Evolutionary conservation across 2,329 filamentous ascomycete species (phyloP).

Genomic region (Sporothrix luriei): DNA sequence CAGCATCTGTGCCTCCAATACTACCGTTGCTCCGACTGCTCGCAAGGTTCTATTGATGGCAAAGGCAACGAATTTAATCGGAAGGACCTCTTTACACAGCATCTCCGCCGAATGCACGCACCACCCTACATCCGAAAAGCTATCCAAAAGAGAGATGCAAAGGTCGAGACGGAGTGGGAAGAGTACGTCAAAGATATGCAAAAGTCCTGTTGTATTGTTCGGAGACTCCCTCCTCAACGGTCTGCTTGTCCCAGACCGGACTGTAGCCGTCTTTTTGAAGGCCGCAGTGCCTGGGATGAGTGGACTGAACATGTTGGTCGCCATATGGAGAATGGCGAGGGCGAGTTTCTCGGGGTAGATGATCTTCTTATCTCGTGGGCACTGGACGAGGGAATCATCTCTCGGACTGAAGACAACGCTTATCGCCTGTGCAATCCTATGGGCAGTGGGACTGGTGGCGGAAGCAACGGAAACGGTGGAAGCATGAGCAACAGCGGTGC

Average conservation of each 20-base stretch:
- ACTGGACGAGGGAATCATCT: slow-evolving; percentile 65
- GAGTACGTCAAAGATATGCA: slow-evolving; percentile 70
- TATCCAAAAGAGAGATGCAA: slow-evolving; percentile 60
- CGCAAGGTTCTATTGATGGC: slow-evolving; percentile 56
- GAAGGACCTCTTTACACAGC: slow-evolving; percentile 94
- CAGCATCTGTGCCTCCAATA: slow-evolving; percentile 77
- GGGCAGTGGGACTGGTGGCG: slow-evolving; percentile 37
- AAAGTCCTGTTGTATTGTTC: slow-evolving; percentile 69
- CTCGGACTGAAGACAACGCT: slow-evolving; percentile 57
- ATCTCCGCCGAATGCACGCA: slow-evolving; percentile 90
- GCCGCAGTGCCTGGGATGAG: slow-evolving; percentile 77
- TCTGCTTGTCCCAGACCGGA: slow-evolving; percentile 72
- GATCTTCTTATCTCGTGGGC: slow-evolving; percentile 63
- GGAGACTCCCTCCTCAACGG: slow-evolving; percentile 68
- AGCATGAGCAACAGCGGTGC: neutral
- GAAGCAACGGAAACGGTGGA: slow-evolving; percentile 1
- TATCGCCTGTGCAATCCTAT: slow-evolving; percentile 57
- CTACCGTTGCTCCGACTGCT: slow-evolving; percentile 65
- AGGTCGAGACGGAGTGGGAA: slow-evolving; percentile 65
- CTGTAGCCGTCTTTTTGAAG: slow-evolving; percentile 71
- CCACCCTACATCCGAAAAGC: slow-evolving; percentile 65
- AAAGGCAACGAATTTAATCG: slow-evolving; percentile 80
- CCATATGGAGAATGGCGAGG: slow-evolving; percentile 79
- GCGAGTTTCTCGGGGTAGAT: slow-evolving; percentile 60
- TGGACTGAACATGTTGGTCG: slow-evolving; percentile 90